Base-by-base conservation (phyloP, 768 basidiomycete species). In the Lactifluus echinatus region DNA sequence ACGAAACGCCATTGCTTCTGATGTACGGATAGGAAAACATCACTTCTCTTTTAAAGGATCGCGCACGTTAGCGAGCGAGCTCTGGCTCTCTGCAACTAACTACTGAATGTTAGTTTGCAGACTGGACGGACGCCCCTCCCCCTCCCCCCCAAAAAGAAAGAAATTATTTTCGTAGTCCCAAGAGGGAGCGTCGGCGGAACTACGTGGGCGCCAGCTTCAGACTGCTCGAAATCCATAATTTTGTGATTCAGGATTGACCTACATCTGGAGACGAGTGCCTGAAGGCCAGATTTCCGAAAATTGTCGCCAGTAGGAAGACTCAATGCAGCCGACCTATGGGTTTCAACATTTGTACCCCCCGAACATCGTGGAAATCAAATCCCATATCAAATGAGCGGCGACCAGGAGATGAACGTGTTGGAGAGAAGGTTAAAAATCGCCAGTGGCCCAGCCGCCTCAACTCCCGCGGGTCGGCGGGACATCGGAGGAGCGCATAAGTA, bases 1-100 rank as follows among this genome's bases (percentile, higher is more conserved):
- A 66, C 81, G 80, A 72, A 80, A 81, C 68, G 79, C 78, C 81
- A 83, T 83, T 62, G 45, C 42, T 51, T 24, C 23, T 46, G 51
- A 24, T 11, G 42, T 24, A 40, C 36, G 14, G 21, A 34, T 24
- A 48, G 29, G 48, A 29, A 31, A 55, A 43, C 50, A 44, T 52
- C 21, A 2, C 14, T 37, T 19, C 53, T 55, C 57, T 52, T 57
- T 59, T 60, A 59, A 59, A 26, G 28, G 15, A 37, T 6, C 11
- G 45, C 37, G 36, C 42, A 56, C 58, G 55, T 59, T 54, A 58
- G 39, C 57, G 17, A 44, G 39, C 40, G 19, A 31, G 7, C 19
- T 26, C 24, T 8, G 23, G 10, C 10, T 4, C 31, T 31, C 31
- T 31, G 31, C 5, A 31, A 10, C 5, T 4, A 5, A 10, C 31